These are phyloP conservation scores for Echria macrotheca DNA, from an alignment of 495 filamentous ascomycete species.

Conservation along the genomic window DNA sequence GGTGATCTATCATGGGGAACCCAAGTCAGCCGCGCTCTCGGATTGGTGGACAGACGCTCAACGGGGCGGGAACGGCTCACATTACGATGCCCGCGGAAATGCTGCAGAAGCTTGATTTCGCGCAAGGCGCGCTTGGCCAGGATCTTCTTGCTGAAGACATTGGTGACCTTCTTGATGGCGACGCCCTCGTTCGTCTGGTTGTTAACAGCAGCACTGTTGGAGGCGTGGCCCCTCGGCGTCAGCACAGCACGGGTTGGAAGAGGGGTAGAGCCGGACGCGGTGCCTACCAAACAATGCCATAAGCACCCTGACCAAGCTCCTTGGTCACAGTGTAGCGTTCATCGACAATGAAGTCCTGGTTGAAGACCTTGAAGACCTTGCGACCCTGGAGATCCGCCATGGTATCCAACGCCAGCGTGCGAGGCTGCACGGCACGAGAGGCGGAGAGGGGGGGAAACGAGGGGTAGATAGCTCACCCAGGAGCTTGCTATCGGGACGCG, in stretches of 20 bases:
- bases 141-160: conserved; percentile 99
- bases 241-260: conserved; percentile 12
- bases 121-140: conserved; percentile 93
- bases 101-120: conserved; percentile 97
- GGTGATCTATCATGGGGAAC: conserved; percentile 63
- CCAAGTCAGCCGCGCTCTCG: not conserved
- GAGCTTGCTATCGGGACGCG: no score
- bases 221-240: conserved; percentile 8
- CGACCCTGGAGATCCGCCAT: conserved; percentile 80
- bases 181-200: conserved; percentile 89
- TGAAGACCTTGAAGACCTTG: conserved; percentile 99
- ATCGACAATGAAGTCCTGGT: conserved; percentile 98
- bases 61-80: no score
- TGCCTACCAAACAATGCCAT: conserved; percentile 96
- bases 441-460: no score
- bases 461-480: no score
- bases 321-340: conserved; percentile 98
- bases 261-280: conserved; percentile 5
- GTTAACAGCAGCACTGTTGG: conserved; percentile 80
- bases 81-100: conserved; percentile 77
- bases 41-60: no score
- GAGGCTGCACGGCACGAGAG: not conserved
- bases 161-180: conserved; percentile 98
- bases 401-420: conserved; percentile 14
- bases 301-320: conserved; percentile 95